These are phyloP conservation scores for Dicorynia guianensis DNA, from an alignment of 306 rosid genomes.

Conservation along the genomic window DNA sequence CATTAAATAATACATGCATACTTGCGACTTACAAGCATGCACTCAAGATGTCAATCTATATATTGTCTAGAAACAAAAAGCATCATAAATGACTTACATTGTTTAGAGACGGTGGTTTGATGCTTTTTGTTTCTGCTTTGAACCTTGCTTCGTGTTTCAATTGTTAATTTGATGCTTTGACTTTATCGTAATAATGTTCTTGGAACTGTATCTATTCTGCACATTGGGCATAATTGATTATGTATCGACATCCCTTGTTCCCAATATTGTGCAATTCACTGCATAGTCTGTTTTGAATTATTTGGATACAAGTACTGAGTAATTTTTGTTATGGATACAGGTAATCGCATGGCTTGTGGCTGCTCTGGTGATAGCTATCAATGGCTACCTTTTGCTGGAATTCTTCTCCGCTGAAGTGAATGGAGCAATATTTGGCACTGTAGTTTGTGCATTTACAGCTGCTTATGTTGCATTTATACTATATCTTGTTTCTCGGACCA, in stretches of 20 bases:
- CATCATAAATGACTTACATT: no score
- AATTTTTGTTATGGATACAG: slow-evolving; percentile 51
- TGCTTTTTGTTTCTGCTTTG: slow-evolving; percentile 16
- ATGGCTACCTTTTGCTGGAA: slow-evolving; percentile 80
- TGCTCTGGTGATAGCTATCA: slow-evolving; percentile 78
- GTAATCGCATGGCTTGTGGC: slow-evolving; percentile 80
- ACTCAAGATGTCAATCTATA: background rate
- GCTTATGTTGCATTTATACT: slow-evolving; percentile 72
- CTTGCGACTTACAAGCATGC: background rate
- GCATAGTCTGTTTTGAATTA: background rate
- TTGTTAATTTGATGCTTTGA: slow-evolving; percentile 27
- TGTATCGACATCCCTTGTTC: background rate
- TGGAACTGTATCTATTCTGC: background rate
- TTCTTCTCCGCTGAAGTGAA: slow-evolving; percentile 80
- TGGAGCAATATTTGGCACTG: slow-evolving; percentile 50
- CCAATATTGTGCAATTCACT: background rate
- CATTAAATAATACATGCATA: background rate
- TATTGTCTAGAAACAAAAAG: no score
- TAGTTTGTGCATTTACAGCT: slow-evolving; percentile 55
- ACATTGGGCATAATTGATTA: slow-evolving; percentile 9
- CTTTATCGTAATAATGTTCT: background rate
- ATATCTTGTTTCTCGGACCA: slow-evolving; percentile 65
- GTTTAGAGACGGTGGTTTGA: background rate
- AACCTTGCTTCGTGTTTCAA: slow-evolving; percentile 9
- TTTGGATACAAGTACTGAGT: slow-evolving; percentile 25